These are phyloP conservation scores for Taphrina betulina DNA, from an alignment of 1,139 yeast species.

Conservation along the genomic window DNA sequence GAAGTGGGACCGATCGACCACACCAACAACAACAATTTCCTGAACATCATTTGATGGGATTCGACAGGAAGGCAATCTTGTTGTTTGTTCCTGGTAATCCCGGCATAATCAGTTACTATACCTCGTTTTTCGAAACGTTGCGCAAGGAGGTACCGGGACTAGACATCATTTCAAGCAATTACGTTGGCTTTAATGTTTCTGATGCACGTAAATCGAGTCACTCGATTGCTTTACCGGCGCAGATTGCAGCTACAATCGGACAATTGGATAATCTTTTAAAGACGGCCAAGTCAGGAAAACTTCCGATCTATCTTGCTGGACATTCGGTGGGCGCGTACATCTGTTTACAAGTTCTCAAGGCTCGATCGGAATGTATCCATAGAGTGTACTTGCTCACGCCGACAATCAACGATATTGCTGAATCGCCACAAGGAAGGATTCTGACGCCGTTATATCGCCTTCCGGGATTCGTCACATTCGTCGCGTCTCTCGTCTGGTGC, in stretches of 20 bases:
- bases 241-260: constrained; percentile 18
- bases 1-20: too few species aligned
- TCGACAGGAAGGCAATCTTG: constrained; percentile 3
- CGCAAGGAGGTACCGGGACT: not conserved
- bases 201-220: not conserved
- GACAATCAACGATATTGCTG: constrained; percentile 18
- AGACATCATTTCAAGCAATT: constrained; percentile 6
- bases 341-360: constrained; percentile 21
- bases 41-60: too few species aligned
- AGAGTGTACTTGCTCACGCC: constrained; percentile 20
- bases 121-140: constrained; percentile 7
- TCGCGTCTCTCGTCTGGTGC: constrained; percentile 5
- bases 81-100: constrained; percentile 31
- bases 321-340: constrained; percentile 30
- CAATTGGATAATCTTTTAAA: constrained; percentile 1
- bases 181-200: constrained; percentile 10
- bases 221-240: constrained; percentile 11
- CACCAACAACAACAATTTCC: too few species aligned
- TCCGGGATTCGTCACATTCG: constrained; percentile 13
- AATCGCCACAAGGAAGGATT: constrained; percentile 21
- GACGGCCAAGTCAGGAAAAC: not conserved
- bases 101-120: constrained; percentile 21
- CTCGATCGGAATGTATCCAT: constrained; percentile 7
- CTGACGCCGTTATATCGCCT: not conserved
- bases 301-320: constrained; percentile 21